Base-by-base conservation (phyloP, 371 early-diverging fungal species). In the Zopfochytrium polystomum region DNA sequence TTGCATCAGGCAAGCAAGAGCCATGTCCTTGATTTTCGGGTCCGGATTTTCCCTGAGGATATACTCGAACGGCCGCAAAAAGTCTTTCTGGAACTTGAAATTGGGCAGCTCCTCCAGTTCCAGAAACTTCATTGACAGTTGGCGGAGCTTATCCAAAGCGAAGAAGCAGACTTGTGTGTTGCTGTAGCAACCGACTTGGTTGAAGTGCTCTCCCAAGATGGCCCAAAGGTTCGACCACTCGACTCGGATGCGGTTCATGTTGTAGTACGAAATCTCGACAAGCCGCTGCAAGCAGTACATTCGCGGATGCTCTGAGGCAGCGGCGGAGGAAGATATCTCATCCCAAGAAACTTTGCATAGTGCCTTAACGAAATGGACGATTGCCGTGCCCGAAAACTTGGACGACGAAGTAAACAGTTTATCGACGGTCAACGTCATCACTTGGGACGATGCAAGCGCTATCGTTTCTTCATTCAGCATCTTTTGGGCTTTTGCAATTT, bases 191-290 rank as follows among this genome's bases (percentile, higher is more conserved):
- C 93, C 94, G 20, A 93, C 94, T 62, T 89, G 86, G 73, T 92
- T 90, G 63, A 93, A 95, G 66, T 92, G 88, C 31, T 90, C 89
- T 0, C 94, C 93, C 1, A 96, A 78, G 15, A 95, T 89, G 1
- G 87, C 86, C 96, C 96, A 96, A 43, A 95, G 86, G 62, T 92
- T 87, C 38, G 91, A 87, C 96, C 96, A 96, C 74, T 96, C 96
- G 62, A 94, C 84, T 70, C 94, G 87, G 67, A 96, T 96, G 79
- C 96, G 90, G 48, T 85, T 86, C 96, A 96, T 96, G 78, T 96
- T 96, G 82, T 94, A 96, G 80, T 93, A 93, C 0, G 89, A 85
- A 27, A 96, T 92, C 63, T 96, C 96, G 0, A 96, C 93, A 7
- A 96, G 81, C 54, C 92, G 87, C 63, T 90, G 91, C 58, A 94